Conservation (phyloP, 257 asterid species). For the Vinca minor region DNA sequence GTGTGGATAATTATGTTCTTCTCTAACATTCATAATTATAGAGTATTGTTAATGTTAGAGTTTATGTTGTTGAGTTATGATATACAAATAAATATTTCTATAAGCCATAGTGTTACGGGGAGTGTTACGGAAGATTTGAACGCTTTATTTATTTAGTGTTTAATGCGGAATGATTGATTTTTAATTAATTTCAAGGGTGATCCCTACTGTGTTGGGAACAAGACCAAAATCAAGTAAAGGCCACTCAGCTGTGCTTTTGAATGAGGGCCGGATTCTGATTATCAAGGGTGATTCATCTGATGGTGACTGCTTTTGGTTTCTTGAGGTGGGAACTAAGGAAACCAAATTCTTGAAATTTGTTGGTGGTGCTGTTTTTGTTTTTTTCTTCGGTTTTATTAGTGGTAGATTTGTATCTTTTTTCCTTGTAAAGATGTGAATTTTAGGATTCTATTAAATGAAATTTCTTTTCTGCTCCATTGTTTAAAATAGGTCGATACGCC, state of each 20-base stretch:
- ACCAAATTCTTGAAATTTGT: no score
- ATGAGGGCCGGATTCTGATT: conserved; percentile 60
- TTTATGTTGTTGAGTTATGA: no score
- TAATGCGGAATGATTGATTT: conserved; percentile 6
- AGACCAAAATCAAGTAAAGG: conserved; percentile 50
- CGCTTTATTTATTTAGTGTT: background rate
- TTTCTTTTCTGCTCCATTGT: conserved; percentile 1
- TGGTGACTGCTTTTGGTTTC: conserved; percentile 86
- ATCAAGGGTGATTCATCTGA: conserved; percentile 48
- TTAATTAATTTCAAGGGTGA: conserved; percentile 42
- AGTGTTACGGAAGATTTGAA: no score
- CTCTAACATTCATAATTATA: no score
- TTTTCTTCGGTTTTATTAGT: background rate
- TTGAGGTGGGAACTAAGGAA: conserved; percentile 93
- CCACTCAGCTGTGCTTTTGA: conserved; percentile 57
- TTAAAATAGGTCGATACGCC: conserved; percentile 65
- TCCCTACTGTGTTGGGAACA: conserved; percentile 64
- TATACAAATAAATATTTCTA: no score
- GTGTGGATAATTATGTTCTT: no score
- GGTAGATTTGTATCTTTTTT: background rate
- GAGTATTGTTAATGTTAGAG: no score
- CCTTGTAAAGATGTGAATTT: background rate
- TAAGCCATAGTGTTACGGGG: no score
- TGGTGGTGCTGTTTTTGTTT: background rate
- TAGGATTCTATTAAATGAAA: background rate